Evolutionary conservation across 2,329 filamentous ascomycete species (phyloP).

Genomic region (Diplodia intermedia): DNA sequence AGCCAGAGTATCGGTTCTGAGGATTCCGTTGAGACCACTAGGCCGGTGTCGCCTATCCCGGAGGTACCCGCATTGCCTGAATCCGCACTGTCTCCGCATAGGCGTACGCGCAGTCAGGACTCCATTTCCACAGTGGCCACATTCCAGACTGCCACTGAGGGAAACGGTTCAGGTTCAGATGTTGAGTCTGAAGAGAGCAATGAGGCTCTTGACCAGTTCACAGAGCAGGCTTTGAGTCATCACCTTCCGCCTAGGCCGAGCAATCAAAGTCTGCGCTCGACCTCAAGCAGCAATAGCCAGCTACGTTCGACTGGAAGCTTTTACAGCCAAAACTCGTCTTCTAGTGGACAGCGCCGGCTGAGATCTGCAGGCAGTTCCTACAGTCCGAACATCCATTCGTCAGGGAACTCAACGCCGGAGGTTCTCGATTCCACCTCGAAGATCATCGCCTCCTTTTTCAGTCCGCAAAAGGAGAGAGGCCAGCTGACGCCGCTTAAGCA

Average conservation of each 20-base stretch:
- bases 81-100: slow-evolving; percentile 47
- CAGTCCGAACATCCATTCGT: slow-evolving; percentile 8
- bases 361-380: slow-evolving; percentile 26
- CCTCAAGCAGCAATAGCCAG: neutral
- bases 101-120: slow-evolving; percentile 63
- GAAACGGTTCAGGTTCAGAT: slow-evolving; percentile 43
- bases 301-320: slow-evolving; percentile 14
- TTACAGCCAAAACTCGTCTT: slow-evolving; percentile 19
- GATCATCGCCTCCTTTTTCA: slow-evolving; percentile 31
- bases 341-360: slow-evolving; percentile 13
- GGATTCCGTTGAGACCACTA: slow-evolving; percentile 60
- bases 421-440: slow-evolving; percentile 18
- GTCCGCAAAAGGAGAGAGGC: slow-evolving; percentile 9
- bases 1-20: slow-evolving; percentile 63
- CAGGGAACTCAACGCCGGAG: slow-evolving; percentile 13
- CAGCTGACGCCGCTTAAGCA: slow-evolving; percentile 51
- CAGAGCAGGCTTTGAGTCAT: slow-evolving; percentile 37
- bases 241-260: slow-evolving; percentile 21
- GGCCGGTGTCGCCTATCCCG: slow-evolving; percentile 40
- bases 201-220: slow-evolving; percentile 51
- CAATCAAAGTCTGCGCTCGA: slow-evolving; percentile 19
- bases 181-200: slow-evolving; percentile 48
- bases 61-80: slow-evolving; percentile 39
- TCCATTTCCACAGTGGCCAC: slow-evolving; percentile 67
- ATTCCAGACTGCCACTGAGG: slow-evolving; percentile 69